Percentiles rank a stretch among this genome's conserved stretches.
phyloP scores from a whole-genome alignment of 768 basidiomycete genomes.

The Dacryopinax primogenitus region DNA sequence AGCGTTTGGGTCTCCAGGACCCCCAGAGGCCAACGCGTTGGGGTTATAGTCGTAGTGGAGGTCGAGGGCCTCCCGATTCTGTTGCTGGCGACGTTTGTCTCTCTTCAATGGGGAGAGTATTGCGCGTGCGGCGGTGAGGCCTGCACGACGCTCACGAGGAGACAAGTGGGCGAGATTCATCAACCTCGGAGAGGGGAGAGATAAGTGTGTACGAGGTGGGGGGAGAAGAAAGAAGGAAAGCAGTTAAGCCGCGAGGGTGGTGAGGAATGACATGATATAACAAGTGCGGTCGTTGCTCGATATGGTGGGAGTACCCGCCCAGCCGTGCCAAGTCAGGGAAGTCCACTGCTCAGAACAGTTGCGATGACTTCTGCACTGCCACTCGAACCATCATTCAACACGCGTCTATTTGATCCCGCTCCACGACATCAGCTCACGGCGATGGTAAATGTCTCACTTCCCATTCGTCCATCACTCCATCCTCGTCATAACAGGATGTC shows the following conservation, averaged over 20 bases:
- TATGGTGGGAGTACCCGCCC: neutral
- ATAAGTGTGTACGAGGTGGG: neutral
- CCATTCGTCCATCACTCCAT: neutral
- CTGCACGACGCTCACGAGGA: neutral
- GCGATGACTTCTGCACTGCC: neutral
- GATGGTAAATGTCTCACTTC: neutral
- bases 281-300: too few relatives aligned
- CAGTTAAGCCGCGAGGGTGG: neutral
- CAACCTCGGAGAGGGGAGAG: neutral
- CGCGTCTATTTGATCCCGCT: neutral
- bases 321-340: neutral
- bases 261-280: too few relatives aligned
- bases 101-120: neutral
- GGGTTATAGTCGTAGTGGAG: neutral
- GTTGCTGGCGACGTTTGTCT: neutral
- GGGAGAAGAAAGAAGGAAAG: neutral
- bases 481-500: neutral
- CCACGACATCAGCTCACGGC: neutral
- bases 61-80: neutral
- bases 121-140: neutral
- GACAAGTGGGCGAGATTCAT: conserved; percentile 9
- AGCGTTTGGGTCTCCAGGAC: neutral
- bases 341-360: too few relatives aligned
- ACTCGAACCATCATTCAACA: neutral
- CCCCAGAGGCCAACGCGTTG: neutral